A percentile compares a stretch with the other conserved stretches of the same genome.
These are phyloP conservation scores for Oryza australiensis DNA, from an alignment of 176 grass and related monocot species.

Conservation along the genomic window DNA sequence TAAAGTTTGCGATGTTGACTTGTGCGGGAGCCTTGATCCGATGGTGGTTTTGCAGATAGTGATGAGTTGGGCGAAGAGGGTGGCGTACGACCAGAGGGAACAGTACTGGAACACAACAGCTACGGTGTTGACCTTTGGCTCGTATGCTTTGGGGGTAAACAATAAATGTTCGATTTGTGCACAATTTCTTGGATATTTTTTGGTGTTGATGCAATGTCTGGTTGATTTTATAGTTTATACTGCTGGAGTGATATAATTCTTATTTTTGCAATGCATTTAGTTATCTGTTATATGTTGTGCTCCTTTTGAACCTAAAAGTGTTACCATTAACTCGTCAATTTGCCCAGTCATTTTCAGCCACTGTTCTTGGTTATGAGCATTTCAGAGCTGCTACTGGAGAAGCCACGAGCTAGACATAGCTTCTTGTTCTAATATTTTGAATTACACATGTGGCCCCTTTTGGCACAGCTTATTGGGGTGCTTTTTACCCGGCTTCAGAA, in stretches of 20 bases:
- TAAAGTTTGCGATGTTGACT: constrained; percentile 22
- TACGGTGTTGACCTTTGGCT: constrained; percentile 69
- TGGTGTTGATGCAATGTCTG: constrained; percentile 5
- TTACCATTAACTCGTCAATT: background rate
- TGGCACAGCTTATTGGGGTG: too few species aligned
- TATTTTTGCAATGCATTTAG: constrained; percentile 20
- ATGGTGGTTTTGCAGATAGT: constrained; percentile 56
- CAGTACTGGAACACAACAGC: constrained; percentile 41
- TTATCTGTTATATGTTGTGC: constrained; percentile 15
- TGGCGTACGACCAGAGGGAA: constrained; percentile 44
- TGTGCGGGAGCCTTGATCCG: constrained; percentile 15
- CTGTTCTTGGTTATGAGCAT: background rate
- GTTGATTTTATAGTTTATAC: constrained; percentile 19
- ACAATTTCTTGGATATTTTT: constrained; percentile 8
- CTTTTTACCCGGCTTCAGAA: too few species aligned
- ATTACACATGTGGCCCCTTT: constrained; percentile 15
- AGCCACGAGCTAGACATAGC: background rate
- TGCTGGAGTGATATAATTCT: constrained; percentile 28
- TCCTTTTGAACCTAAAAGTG: constrained; percentile 16
- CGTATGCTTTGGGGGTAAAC: constrained; percentile 79
- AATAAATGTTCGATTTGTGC: constrained; percentile 19
- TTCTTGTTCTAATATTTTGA: background rate
- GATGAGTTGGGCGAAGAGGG: constrained; percentile 61
- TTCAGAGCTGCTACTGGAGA: background rate
- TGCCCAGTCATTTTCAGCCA: background rate